These are phyloP conservation scores for Termitomyces sp. DNA, from an alignment of 768 basidiomycete species.

Conservation along the genomic window DNA sequence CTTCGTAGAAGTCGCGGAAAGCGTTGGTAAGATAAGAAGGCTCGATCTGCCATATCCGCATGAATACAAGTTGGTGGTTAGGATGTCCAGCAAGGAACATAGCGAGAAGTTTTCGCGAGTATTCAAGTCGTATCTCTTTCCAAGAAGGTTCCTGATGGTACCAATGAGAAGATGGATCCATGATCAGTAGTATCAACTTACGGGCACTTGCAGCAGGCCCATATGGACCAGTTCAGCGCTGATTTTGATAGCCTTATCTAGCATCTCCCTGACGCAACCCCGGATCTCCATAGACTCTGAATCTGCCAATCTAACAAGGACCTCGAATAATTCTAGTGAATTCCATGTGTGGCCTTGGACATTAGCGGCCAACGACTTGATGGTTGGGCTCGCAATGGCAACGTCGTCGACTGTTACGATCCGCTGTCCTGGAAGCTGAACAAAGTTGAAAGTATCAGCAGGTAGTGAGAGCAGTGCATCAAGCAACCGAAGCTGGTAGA, in stretches of 20 bases:
- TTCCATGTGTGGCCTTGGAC: constrained; percentile 96
- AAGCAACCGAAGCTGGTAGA: constrained; percentile 82
- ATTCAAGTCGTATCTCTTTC: constrained; percentile 84
- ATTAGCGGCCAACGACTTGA: constrained; percentile 84
- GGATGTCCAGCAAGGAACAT: constrained; percentile 93
- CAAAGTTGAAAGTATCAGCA: constrained; percentile 89
- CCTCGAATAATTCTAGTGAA: constrained; percentile 83
- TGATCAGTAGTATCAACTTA: constrained; percentile 33
- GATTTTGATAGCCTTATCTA: constrained; percentile 91
- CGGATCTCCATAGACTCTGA: constrained; percentile 68
- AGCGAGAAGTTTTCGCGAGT: constrained; percentile 76
- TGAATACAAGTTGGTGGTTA: constrained; percentile 94
- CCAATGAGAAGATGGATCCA: constrained; percentile 2
- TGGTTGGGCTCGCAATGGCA: constrained; percentile 79
- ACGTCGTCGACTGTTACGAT: constrained; percentile 90
- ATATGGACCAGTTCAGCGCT: constrained; percentile 93
- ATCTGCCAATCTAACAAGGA: constrained; percentile 75
- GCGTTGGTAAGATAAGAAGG: constrained; percentile 82
- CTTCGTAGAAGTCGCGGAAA: constrained; percentile 88
- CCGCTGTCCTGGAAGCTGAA: constrained; percentile 74
- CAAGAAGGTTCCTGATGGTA: constrained; percentile 63
- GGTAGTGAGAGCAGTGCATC: constrained; percentile 87
- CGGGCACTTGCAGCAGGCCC: constrained; percentile 86
- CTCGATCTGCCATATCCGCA: constrained; percentile 91
- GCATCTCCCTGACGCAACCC: constrained; percentile 78